Evolutionary conservation across 2,329 filamentous ascomycete species (phyloP), one percentile per base, ranked within the genome.

Genomic region (Xylariaceae sp.): DNA sequence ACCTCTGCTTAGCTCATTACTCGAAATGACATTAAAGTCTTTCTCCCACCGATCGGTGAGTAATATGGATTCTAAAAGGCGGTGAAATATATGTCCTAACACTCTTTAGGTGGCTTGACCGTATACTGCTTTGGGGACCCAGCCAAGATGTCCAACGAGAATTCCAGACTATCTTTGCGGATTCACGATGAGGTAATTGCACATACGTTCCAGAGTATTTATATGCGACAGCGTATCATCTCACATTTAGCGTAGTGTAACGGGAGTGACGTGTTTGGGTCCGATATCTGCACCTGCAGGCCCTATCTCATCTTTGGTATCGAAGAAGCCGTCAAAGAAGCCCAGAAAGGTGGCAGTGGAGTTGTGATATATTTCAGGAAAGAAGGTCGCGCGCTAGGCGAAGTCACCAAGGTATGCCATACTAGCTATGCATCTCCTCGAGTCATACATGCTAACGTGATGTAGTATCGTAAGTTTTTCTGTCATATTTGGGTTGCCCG

Each of bases 291-390:
- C 71, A 97, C 93, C 10, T 97, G 92, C 68, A 80, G 88, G 45
- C 93, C 93, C 14, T 97, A 97, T 65, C 81, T 97, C 46, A 94
- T 95, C 62, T 97, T 94, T 64, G 93, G 93, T 50, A 94, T 98
- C 50, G 90, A 95, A 62, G 93, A 98, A 68, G 93, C 93, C 11
- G 92, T 98, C 57, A 95, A 94, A 62, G 90, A 97, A 69, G 93
- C 93, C 10, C 93, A 97, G 65, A 89, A 86, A 45, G 92, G 92
- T 42, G 92, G 92, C 38, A 92, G 86, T 57, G 92, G 92, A 45
- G 89, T 96, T 19, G 93, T 97, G 43, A 96, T 97, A 64, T 98
- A 98, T 67, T 98, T 97, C 80, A 83, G 93, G 56, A 98, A 98
- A 67, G 93, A 98, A 72, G 93, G 93, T 23, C 81, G 93, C 56